Evolutionary conservation across 805 yeast species (phyloP), one percentile per base, ranked within the genome.

Genomic region (Millerozyma acaciae): DNA sequence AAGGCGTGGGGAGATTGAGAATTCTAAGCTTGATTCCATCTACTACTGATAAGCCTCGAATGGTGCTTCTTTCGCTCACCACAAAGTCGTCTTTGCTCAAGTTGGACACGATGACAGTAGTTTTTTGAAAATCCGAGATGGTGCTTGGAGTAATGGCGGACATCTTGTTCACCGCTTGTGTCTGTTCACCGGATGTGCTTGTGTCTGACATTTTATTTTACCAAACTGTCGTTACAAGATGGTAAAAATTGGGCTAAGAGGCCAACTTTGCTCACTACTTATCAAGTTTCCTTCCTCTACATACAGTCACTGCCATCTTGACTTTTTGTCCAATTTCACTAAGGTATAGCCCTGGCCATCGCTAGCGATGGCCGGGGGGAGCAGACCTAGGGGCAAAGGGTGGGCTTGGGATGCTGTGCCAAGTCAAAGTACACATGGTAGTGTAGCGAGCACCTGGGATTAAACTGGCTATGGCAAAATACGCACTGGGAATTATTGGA

Each of bases 371-470:
- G n/a, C n/a, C n/a, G n/a, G n/a, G n/a, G n/a, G n/a, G n/a, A n/a
- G n/a, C 13, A 22, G 25, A 12, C 25, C 7, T 15, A 22, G 6
- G 25, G 6, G 25, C n/a, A 3, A 22, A 6, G 25, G 13, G 2
- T 12, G 9, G 13, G 5, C 15, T 13, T 10, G 15, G 21, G 15
- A 15, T 27, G 30, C 21, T 15, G 30, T 17, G 12, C 24, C 15
- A 43, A 14, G 9, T 58, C 60, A 31, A 66, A 66, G 42, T 66
- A 66, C 10, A 63, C 32, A 24, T 51, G 37, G 35, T 61, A 60
- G 41, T 66, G 72, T 6, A 44, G 38, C n/a, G 55, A 39, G 39
- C 72, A 66, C 3, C 51, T 51, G 2, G 68, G 68, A 41, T 66
- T 66, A 41, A 65, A 65, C 6, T 24, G 20, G 1, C 55, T 44